Evolutionary conservation across 805 yeast genomes (phyloP), one percentile per base, ranked within the genome.

Genomic region (Lipomyces yamadae): DNA sequence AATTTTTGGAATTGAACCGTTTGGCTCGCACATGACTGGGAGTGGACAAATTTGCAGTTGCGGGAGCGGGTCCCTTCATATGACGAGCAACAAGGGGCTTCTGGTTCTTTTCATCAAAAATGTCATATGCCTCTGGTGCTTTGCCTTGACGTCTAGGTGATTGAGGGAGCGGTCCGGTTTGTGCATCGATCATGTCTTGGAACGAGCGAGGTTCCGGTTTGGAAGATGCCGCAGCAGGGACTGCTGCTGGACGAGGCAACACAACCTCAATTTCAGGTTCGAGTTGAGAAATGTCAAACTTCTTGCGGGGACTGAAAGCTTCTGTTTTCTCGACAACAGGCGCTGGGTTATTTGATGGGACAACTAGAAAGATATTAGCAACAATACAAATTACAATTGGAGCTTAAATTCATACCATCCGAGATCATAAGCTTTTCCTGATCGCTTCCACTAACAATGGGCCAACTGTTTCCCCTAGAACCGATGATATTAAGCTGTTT

Each of bases 391-490:
- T 42, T 2, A 7, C 18, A 42, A 42, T 18, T n/a, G 7, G 30
- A 59, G 7, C 24, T 42, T n/a, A 37, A 24, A 15, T 56, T 55
- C 58, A 18, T 55, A 62, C 67, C 60, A 18, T 59, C 71, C 13
- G 63, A 33, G 15, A 35, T 32, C 56, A 68, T 35, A 11, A 63
- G 56, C 56, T 63, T 68, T 32, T 57, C 65, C 48, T 73, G 75
- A 30, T 72, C 72, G 13, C 61, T 39, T 42, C 75, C 76, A 35
- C 45, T 55, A 59, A 56, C 65, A 18, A 74, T 73, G 4, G 76
- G 76, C 76, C 76, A 74, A 37, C 68, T 65, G 57, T 73, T 73
- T 13, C 76, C 76, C 18, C 76, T 67, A n/a, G 70, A 24, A n/a
- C 76, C 76, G 56, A 74, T 74, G 53, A 74, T 69, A 59, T 72